phyloP scores from a whole-genome alignment of 2,329 filamentous ascomycete species.

The Graphilbum fragrans region DNA sequence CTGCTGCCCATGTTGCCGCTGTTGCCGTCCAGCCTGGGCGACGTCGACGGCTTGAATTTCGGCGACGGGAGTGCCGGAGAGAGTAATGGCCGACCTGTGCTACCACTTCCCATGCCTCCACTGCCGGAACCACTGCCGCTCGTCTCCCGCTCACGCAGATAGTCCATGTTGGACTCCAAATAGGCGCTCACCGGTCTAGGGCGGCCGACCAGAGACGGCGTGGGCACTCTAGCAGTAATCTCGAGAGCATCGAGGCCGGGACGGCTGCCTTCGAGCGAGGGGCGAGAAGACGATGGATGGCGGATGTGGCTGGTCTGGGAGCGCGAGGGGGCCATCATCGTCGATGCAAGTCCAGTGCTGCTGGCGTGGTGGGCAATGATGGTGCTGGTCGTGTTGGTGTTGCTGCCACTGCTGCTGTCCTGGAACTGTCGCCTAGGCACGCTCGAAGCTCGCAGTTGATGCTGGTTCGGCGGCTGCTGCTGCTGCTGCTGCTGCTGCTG shows the following conservation, averaged over 20 bases:
- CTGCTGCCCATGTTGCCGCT: not conserved
- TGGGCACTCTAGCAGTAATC: conserved; percentile 37
- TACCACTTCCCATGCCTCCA: conserved; percentile 10
- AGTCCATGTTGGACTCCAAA: conserved; percentile 71
- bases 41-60: conserved; percentile 27
- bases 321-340: conserved; percentile 17
- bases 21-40: conserved; percentile 27
- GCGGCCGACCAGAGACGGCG: conserved; percentile 25
- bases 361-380: too few relatives aligned
- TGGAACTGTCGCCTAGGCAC: conserved; percentile 15
- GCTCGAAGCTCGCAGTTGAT: conserved; percentile 23
- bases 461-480: not conserved
- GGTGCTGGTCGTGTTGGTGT: too few relatives aligned
- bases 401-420: conserved; percentile 1
- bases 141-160: conserved; percentile 64
- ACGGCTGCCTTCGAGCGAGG: conserved; percentile 60
- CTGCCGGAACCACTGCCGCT: not conserved
- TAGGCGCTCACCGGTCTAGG: conserved; percentile 72
- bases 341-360: conserved; percentile 6
- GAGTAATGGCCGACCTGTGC: conserved; percentile 28
- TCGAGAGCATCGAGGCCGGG: conserved; percentile 52
- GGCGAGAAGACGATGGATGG: conserved; percentile 41
- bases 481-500: conserved; percentile 6
- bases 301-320: conserved; percentile 22
- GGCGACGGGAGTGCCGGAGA: conserved; percentile 23